phyloP scores from a whole-genome alignment of 2,329 filamentous ascomycete genomes.

The Calcarisporium arbuscula region DNA sequence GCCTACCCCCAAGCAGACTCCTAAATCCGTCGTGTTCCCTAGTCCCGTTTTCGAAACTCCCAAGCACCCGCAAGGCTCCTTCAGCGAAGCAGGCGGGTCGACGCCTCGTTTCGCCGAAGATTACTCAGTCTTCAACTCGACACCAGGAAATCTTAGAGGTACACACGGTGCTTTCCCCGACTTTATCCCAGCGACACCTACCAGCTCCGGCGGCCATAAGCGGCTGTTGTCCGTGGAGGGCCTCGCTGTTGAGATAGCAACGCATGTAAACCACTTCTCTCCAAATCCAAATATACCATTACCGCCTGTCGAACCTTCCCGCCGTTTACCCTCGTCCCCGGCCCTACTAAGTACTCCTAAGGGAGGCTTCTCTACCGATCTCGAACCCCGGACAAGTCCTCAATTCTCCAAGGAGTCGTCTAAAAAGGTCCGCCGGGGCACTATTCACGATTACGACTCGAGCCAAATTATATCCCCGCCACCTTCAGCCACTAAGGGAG shows the following conservation, averaged over 20 bases:
- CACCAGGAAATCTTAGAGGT: conserved; percentile 50
- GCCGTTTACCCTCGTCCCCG: conserved; percentile 53
- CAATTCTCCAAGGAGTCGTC: conserved; percentile 20
- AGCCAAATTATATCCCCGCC: conserved; percentile 55
- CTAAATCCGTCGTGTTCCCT: conserved; percentile 45
- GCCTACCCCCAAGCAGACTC: conserved; percentile 52
- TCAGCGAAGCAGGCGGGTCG: conserved; percentile 46
- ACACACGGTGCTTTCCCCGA: conserved; percentile 39
- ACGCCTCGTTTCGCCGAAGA: conserved; percentile 59
- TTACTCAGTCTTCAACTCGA: conserved; percentile 60
- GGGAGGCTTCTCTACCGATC: conserved; percentile 23
- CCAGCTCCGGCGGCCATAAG: conserved; percentile 34
- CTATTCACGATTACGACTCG: conserved; percentile 26
- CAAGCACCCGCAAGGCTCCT: conserved; percentile 38
- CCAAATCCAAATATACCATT: conserved; percentile 45
- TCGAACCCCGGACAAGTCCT: conserved; percentile 21
- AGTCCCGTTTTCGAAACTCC: conserved; percentile 54
- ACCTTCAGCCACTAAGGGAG: conserved; percentile 48
- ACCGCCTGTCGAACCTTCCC: conserved; percentile 54
- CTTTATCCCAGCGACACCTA: conserved; percentile 32
- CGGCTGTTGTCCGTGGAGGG: conserved; percentile 45
- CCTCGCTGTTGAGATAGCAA: conserved; percentile 44
- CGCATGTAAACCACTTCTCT: conserved; percentile 58
- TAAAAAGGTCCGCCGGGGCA: conserved; percentile 41
- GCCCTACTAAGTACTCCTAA: conserved; percentile 29